These are phyloP conservation scores for Torulaspora microellipsoides DNA, from an alignment of 805 yeast species.

Conservation along the genomic window DNA sequence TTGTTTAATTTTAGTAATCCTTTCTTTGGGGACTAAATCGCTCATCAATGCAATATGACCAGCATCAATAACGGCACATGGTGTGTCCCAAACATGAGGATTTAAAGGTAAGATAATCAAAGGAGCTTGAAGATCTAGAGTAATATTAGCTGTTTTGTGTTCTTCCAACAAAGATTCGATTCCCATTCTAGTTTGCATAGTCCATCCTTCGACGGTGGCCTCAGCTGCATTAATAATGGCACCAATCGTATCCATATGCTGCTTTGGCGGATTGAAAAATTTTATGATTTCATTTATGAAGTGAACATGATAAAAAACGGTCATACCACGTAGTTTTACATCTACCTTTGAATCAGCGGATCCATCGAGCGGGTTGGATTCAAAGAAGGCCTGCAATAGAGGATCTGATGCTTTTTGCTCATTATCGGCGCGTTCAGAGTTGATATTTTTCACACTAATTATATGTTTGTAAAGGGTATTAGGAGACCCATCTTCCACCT, in stretches of 20 bases:
- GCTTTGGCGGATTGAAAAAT: conserved; percentile 84
- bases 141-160: conserved; percentile 82
- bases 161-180: conserved; percentile 90
- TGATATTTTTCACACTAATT: conserved; percentile 71
- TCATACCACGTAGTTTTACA: conserved; percentile 78
- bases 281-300: conserved; percentile 68
- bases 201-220: conserved; percentile 85
- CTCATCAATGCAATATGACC: conserved; percentile 87
- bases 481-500: conserved; percentile 82
- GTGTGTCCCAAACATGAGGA: conserved; percentile 72
- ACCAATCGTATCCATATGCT: conserved; percentile 81
- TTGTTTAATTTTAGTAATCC: conserved; percentile 62
- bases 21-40: conserved; percentile 68
- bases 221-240: conserved; percentile 93
- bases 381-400: conserved; percentile 77
- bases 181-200: conserved; percentile 86
- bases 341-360: conserved; percentile 74
- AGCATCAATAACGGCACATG: conserved; percentile 89
- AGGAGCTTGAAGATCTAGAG: conserved; percentile 91
- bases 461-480: conserved; percentile 79
- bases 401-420: conserved; percentile 43
- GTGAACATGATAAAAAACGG: conserved; percentile 81
- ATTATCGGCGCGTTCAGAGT: conserved; percentile 35
- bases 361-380: conserved; percentile 78
- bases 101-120: conserved; percentile 80